phyloP scores from a whole-genome alignment of 1,284 basidiomycete genomes.

The Mycena citricolor region DNA sequence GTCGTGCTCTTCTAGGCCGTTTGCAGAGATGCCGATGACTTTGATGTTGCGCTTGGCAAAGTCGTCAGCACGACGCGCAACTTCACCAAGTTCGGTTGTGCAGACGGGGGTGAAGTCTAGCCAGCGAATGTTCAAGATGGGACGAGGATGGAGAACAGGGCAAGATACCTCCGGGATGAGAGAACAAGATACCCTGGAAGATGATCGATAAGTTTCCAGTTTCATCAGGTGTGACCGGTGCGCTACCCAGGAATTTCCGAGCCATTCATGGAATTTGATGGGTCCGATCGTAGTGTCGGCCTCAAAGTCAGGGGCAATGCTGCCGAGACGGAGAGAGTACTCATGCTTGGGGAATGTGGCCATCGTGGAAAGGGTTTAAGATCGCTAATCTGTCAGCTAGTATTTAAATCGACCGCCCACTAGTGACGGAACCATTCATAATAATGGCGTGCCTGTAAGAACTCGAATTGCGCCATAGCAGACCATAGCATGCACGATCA shows the following conservation, averaged over 20 bases:
- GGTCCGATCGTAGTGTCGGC: slow-evolving; percentile 78
- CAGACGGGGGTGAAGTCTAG: slow-evolving; percentile 80
- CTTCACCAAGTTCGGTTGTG: slow-evolving; percentile 97
- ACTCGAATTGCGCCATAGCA: too few species aligned
- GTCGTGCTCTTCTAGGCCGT: slow-evolving; percentile 83
- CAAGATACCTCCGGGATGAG: slow-evolving; percentile 70
- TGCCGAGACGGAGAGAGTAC: slow-evolving; percentile 66
- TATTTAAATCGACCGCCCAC: too few species aligned
- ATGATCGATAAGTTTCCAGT: too few species aligned
- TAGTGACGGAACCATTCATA: too few species aligned
- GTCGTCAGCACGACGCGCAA: slow-evolving; percentile 83
- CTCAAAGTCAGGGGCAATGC: slow-evolving; percentile 79
- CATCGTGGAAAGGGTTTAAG: slow-evolving; percentile 8
- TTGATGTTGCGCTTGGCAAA: slow-evolving; percentile 90
- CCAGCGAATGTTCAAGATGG: background rate
- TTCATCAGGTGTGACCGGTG: too few species aligned
- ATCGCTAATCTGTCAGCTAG: too few species aligned
- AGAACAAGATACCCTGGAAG: slow-evolving; percentile 78
- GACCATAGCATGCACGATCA: too few species aligned
- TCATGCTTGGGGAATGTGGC: slow-evolving; percentile 23
- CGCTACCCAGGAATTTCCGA: slow-evolving; percentile 86
- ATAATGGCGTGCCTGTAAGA: too few species aligned
- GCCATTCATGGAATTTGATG: slow-evolving; percentile 91
- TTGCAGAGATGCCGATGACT: slow-evolving; percentile 93
- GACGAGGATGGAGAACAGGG: background rate